Base-by-base conservation (phyloP, 352 stramenopile species). In the Phytophthora sansomeana region DNA sequence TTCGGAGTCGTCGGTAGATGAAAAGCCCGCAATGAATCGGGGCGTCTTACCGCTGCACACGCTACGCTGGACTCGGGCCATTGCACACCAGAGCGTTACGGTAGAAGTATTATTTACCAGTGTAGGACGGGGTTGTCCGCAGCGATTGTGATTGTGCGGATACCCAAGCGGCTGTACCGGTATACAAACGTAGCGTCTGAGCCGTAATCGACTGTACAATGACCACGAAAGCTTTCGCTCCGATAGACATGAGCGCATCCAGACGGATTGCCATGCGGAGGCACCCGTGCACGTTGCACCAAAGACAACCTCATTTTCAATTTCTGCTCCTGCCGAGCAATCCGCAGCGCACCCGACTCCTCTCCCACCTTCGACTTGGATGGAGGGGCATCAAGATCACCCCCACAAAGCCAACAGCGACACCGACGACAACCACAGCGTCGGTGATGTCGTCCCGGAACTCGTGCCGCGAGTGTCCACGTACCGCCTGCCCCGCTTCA, bases 401-500 rank as follows among this genome's bases (percentile, higher is more conserved):
- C 53, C 52, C 11, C 11, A 35, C 33, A 28, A 30, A 44, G 17
- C 44, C 41, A 59, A 8, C 35, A 60, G 49, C 24, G 49, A 66
- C 48, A 58, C 39, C 11, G 59, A 67, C 11, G 49, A 67, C 41
- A 61, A 67, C 43, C 43, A 53, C 6, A 71, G 48, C 47, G 38
- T 60, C 24, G 52, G 53, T 38, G 53, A 64, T 56, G 55, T 70
- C 54, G 47, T 70, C 5, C 47, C 48, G n/a, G 29, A 67, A 35
- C 36, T 67, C 32, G 33, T 43, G 3, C 50, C 32, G 4, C 16
- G 30, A 1, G 50, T 68, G n/a, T 56, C 60, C 28, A 69, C 59
- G 0, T 74, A 72, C 39, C 64, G 69, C 26, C 65, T 77, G 4
- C 69, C 69, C 28, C 69, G 69, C 50, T 77, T 77, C 64, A 70